A percentile compares a stretch with the other conserved stretches of the same genome.
These are phyloP conservation scores for Boletus reticulatus DNA, from an alignment of 768 basidiomycete genomes.

Conservation along the genomic window DNA sequence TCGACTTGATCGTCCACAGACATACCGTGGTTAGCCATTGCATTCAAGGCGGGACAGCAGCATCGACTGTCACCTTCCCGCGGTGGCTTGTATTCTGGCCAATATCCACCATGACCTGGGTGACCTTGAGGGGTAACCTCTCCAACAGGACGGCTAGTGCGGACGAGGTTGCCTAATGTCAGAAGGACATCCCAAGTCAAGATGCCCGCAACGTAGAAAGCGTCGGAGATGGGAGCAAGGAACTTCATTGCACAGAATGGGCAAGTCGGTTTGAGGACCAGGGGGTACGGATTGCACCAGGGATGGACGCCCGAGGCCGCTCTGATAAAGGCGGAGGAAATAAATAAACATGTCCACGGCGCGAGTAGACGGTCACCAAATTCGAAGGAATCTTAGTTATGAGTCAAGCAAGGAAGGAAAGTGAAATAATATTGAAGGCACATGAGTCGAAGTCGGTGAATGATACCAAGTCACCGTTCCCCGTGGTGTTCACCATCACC, in stretches of 20 bases:
- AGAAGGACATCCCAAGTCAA: conserved; percentile 13
- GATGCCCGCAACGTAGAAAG: background rate
- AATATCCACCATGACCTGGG: conserved; percentile 56
- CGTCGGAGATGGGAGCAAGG: conserved; percentile 1
- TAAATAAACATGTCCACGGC: background rate
- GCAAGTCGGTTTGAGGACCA: background rate
- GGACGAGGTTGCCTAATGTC: conserved; percentile 14
- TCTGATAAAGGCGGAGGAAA: conserved; percentile 4
- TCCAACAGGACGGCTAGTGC: conserved; percentile 39
- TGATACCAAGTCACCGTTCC: background rate
- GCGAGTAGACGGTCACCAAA: background rate
- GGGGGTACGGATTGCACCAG: background rate
- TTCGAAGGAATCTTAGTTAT: background rate
- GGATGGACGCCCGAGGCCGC: background rate
- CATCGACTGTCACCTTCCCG: conserved; percentile 63
- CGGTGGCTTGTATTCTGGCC: conserved; percentile 66
- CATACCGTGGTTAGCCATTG: conserved; percentile 78
- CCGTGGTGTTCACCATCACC: background rate
- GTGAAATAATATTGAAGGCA: background rate
- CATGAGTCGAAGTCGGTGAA: background rate
- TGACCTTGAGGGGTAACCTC: conserved; percentile 50
- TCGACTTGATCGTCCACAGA: conserved; percentile 35
- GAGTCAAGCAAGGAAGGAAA: background rate
- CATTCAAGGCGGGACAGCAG: conserved; percentile 72
- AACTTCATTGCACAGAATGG: conserved; percentile 3